Evolutionary conservation across 2,329 filamentous ascomycete genomes (phyloP), one percentile per base, ranked within the genome.

Genomic region (Penicillium sclerotiorum): DNA sequence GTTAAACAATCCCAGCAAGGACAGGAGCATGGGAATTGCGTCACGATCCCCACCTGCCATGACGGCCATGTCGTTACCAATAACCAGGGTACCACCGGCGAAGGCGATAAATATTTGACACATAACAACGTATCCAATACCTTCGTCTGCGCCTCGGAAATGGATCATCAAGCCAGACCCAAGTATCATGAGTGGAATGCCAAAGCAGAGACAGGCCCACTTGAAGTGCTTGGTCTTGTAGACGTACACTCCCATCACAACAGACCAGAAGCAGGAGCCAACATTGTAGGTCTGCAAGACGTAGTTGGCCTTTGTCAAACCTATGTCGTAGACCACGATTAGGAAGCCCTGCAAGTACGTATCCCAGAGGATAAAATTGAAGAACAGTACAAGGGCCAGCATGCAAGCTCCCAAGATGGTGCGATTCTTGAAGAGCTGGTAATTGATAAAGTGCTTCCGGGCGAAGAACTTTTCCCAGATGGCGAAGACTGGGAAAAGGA

Each of bases 31-130:
- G 18, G 81, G 80, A 5, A 83, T 72, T 35, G 82, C 75, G 44
- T 80, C 74, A 43, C 83, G 81, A 49, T 76, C 76, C 13, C 79
- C 77, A 2, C 79, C 75, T 0, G 79, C 74, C 66, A 85, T 80
- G 33, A 85, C 77, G 5, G 81, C 80, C 56, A 86, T 78, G 52
- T 86, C 78, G 55, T 80, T 71, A 47, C 76, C 74, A 52, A 83
- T 75, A 22, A 83, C 76, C 9, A 82, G 71, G 20, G 78, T 79
- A 45, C 77, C 77, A 11, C 80, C 80, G 11, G 74, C 74, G 50
- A 81, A 72, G 15, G 80, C 79, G 46, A 82, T 78, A 56, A 83
- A 75, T 48, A 83, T 76, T 58, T 82, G 80, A 51, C 77, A 79
- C 74, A 81, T 77, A 49, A 82, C 66, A 8, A 83, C 62, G 64